Evolutionary conservation across 306 rosid species (phyloP), one percentile per base, ranked within the genome.

Genomic region (Fagus crenata): DNA sequence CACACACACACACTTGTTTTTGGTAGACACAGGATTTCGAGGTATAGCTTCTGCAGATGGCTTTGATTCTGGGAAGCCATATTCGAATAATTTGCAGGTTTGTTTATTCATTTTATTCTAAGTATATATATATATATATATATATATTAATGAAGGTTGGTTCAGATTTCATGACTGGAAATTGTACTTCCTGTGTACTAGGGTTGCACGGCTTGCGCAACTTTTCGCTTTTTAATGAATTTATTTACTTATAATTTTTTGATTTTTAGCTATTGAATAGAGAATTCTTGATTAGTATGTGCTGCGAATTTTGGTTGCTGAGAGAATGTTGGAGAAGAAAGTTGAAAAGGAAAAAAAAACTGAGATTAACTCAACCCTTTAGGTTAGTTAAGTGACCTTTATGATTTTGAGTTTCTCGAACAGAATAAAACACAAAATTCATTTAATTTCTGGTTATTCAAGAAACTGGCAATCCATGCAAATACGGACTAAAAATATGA

Each of bases 81-180:
- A 84, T 77, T 88, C 89, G 80, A 92, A 77, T 68, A 81, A 80
- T 81, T 85, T 68, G 51, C 85, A 89, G 98, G 98, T 90, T 42
- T 39, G 22, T 36, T 81, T 33, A 28, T 64, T 7, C 13, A 1
- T 6, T 43, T 35, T 39, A 49, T 37, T 22, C 1, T 22, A 22
- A 22, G 28, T 22, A 22, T 22, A 22, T 22, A 22, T 22, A 22
- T 22, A n/a, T n/a, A n/a, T n/a, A 7, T 42, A 7, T 7, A 7
- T 7, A 6, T 42, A 1, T 42, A 7, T 43, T n/a, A 3, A 4
- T 42, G 8, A 2, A 42, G 14, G 43, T 61, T 72, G 22, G 17
- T 61, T 32, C n/a, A 43, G 56, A 46, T 53, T 39, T 74, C 35
- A 14, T 35, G 32, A 42, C 40, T 53, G 33, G 37, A 53, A 46